These are phyloP conservation scores for Heterobasidion occidentale DNA, from an alignment of 1,284 basidiomycete genomes.

Conservation along the genomic window DNA sequence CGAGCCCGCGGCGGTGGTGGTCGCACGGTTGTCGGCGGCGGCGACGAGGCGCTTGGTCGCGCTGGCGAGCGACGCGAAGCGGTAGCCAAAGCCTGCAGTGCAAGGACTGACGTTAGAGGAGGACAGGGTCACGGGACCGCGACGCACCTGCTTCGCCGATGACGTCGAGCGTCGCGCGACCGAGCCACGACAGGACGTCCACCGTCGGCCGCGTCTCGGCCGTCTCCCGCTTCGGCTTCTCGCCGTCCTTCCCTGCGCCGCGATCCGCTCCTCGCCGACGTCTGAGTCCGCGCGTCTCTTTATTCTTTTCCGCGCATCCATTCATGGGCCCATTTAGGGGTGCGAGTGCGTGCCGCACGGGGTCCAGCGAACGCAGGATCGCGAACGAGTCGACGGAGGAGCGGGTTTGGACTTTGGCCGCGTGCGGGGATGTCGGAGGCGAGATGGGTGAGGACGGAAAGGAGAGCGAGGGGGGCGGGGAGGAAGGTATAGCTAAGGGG, in stretches of 20 bases:
- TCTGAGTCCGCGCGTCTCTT: too few relatives aligned
- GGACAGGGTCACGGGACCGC: neutral
- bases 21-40: neutral
- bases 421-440: neutral
- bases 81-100: conserved; percentile 49
- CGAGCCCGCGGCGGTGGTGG: conserved; percentile 10
- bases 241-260: neutral
- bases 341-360: neutral
- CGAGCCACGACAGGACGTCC: conserved; percentile 56
- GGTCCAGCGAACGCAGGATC: conserved; percentile 3
- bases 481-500: neutral
- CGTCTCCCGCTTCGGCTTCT: neutral
- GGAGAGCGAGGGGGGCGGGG: neutral
- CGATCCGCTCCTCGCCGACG: neutral
- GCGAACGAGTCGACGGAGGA: neutral
- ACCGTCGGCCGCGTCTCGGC: conserved; percentile 18
- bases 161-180: conserved; percentile 60
- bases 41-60: conserved; percentile 9
- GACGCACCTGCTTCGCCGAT: conserved; percentile 58
- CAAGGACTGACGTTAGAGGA: neutral
- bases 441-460: too few relatives aligned
- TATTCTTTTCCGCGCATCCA: neutral
- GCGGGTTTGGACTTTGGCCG: neutral
- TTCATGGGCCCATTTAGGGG: neutral
- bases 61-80: conserved; percentile 40